phyloP scores from a whole-genome alignment of 2,329 filamentous ascomycete genomes.

The Plectosphaerella plurivora region DNA sequence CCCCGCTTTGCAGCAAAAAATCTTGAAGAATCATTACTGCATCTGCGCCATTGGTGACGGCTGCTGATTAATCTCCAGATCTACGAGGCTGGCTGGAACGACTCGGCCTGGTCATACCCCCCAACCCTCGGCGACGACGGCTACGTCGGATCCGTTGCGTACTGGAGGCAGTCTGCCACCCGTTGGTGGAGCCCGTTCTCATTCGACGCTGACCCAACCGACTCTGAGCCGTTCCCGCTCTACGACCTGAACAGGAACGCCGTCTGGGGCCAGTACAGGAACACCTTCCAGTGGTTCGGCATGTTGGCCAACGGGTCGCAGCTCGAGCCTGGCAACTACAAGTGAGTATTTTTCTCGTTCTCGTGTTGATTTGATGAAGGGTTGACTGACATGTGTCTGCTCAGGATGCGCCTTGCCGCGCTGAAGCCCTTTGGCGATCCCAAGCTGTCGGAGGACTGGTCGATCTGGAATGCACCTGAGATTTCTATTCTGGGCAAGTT shows the following conservation, averaged over 20 bases:
- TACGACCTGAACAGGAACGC: slow-evolving; percentile 24
- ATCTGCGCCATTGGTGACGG: no score
- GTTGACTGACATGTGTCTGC: background rate
- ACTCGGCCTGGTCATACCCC: slow-evolving; percentile 2
- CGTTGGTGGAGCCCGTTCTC: slow-evolving; percentile 26
- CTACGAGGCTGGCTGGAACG: slow-evolving; percentile 4
- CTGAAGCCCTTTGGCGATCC: slow-evolving; percentile 34
- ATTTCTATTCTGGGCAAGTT: slow-evolving; percentile 13
- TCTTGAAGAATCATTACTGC: background rate
- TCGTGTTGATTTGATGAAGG: background rate
- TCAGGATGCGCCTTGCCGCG: slow-evolving; percentile 31
- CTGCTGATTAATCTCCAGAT: background rate
- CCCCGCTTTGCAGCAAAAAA: background rate
- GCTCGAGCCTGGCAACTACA: slow-evolving; percentile 34
- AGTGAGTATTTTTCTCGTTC: slow-evolving; percentile 15
- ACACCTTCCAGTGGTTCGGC: slow-evolving; percentile 34
- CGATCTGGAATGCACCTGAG: slow-evolving; percentile 26
- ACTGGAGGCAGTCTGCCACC: slow-evolving; percentile 23
- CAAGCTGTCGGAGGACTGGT: slow-evolving; percentile 32
- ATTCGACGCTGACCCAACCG: slow-evolving; percentile 23
- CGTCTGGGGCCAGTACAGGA: slow-evolving; percentile 10
- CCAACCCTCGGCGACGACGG: slow-evolving; percentile 5
- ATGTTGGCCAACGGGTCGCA: slow-evolving; percentile 33
- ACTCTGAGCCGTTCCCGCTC: slow-evolving; percentile 31
- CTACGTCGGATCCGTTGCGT: slow-evolving; percentile 23